Evolutionary conservation across 2,329 filamentous ascomycete genomes (phyloP), one percentile per base, ranked within the genome.

Genomic region (Sarocladium kiliense): DNA sequence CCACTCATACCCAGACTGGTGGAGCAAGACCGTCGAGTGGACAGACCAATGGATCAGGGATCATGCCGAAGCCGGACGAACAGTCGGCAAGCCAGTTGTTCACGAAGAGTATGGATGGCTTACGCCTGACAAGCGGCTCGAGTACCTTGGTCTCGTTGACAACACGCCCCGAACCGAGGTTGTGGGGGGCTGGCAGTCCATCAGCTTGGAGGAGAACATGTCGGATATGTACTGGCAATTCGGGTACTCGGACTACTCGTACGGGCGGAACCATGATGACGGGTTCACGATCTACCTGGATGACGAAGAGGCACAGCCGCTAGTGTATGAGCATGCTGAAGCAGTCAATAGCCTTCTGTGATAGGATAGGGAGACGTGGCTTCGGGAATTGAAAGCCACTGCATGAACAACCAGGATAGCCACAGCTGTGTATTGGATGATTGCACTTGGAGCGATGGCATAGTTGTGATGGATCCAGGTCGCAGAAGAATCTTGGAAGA

Each of bases 201-300:
- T 77, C 4, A 70, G 67, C 14, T 59, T 78, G 6, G 66, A 74
- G 55, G 71, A 78, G 61, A 73, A 75, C 59, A 69, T 82, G 63
- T 66, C 75, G 2, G 78, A 81, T 58, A 70, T 81, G 72, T 82
- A 74, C 66, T 82, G 79, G 79, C 80, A 82, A 58, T 81, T 71
- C 59, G 79, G 79, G 0, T 81, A 68, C 59, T 73, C 70, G 3
- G 69, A 68, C 0, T 81, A 74, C 60, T 80, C 77, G 3, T 80
- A 78, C 37, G 78, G 79, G 1, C 70, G 72, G 41, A 82, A 82
- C 62, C 68, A 82, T 53, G 68, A 82, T 42, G 79, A 82, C 54
- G 79, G 79, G 0, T 82, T 82, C 62, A 82, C 79, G 1, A 80
- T 82, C 50, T 82, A 72, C 59, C 59, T 81, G 27, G 79, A 82